Base-by-base conservation (phyloP, 2,329 filamentous ascomycete species). In the Didymellaceae sp. region DNA sequence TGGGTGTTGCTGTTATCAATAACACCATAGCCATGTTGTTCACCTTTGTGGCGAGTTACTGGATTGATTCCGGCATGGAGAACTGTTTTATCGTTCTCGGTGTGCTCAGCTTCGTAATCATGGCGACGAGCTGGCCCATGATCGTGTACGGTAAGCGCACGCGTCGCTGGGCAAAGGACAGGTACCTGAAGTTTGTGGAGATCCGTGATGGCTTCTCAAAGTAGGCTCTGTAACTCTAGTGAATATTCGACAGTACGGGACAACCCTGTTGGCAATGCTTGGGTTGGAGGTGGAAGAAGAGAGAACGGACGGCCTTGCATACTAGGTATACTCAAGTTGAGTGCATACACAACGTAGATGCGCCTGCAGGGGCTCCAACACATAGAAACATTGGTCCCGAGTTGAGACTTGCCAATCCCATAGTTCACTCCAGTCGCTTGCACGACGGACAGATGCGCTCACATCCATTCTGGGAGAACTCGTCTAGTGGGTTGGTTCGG, bases 1-100 rank as follows among this genome's bases (percentile, higher is more conserved):
- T 59, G 13, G 57, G 57, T n/a, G 57, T 59, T 21, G 57, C 57
- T 31, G 54, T 59, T 9, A 59, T 59, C 35, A 59, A 59, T 40
- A 59, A 59, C 32, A 59, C 52, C 11, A 46, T 59, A 11, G 57
- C 57, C 17, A 59, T 59, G 57, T 26, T 49, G 1, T 59, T 59
- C 30, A 59, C 57, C 2, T 59, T 59, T 25, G 51, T 59, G 34
- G 57, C 57, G 18, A 55, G 52, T 40, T 55, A 55, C 14, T 59
- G 57, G 57, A 51, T 59, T 18, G 57, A 57, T 16, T 49, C 54
- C 11, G 57, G 57, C 6, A 57, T 59, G 57, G 57, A 59, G 46
- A 57, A 57, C 17, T 59, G 57, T 38, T 59, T 59, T 34, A 55
- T 59, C 11, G 57, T 57, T n/a, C 46, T 59, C 5, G 57, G 57